A percentile compares a stretch with the other conserved stretches of the same genome.
These are phyloP conservation scores for Pythium pectinolyticum DNA, from an alignment of 352 stramenopile species.

Conservation along the genomic window DNA sequence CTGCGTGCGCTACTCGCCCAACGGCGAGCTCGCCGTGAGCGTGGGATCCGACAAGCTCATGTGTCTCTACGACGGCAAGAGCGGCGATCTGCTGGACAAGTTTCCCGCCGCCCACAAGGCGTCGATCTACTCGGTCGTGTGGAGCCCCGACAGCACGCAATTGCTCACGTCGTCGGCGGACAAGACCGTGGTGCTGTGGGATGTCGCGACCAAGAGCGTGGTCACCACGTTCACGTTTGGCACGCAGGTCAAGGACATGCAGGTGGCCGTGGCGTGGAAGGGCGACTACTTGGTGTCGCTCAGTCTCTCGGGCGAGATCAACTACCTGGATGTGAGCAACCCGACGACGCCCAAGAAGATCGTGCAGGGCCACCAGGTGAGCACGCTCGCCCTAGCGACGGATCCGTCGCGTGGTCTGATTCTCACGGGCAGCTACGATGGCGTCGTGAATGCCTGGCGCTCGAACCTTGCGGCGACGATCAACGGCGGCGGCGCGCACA, in stretches of 20 bases:
- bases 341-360: constrained; percentile 74
- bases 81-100: constrained; percentile 78
- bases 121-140: constrained; percentile 95
- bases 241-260: constrained; percentile 82
- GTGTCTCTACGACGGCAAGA: constrained; percentile 94
- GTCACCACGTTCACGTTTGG: constrained; percentile 79
- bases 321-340: constrained; percentile 71
- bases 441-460: constrained; percentile 91
- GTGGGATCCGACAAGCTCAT: constrained; percentile 96
- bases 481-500: constrained; percentile 50
- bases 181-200: constrained; percentile 95
- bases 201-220: constrained; percentile 71
- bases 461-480: constrained; percentile 50
- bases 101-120: constrained; percentile 83
- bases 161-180: constrained; percentile 95
- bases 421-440: constrained; percentile 94
- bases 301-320: constrained; percentile 83
- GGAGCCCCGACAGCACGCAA: constrained; percentile 88
- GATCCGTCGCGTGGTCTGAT: constrained; percentile 70
- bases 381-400: constrained; percentile 87
- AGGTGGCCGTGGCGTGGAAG: constrained; percentile 69
- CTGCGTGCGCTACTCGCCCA: constrained; percentile 91
- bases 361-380: constrained; percentile 90
- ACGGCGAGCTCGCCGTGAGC: constrained; percentile 89
- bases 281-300: constrained; percentile 82